phyloP scores from a whole-genome alignment of 352 stramenopile species.

The Pythium oligandrum region DNA sequence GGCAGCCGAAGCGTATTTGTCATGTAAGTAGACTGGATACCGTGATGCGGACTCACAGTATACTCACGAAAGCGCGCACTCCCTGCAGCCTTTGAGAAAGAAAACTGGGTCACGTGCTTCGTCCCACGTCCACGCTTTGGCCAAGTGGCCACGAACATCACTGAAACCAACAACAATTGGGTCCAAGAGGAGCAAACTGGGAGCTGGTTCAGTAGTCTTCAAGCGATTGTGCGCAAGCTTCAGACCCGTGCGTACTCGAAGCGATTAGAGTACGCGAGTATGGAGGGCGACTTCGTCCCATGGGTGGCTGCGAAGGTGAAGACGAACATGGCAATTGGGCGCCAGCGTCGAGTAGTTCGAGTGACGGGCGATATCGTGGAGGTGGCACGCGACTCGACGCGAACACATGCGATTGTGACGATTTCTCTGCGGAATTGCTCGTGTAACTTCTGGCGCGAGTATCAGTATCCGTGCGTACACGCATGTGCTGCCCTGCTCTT shows the following conservation, averaged over 20 bases:
- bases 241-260: slow-evolving; percentile 9
- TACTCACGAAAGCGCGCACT: too few species aligned
- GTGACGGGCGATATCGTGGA: slow-evolving; percentile 7
- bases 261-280: neutral
- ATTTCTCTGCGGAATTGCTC: neutral
- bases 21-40: slow-evolving; percentile 1
- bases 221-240: slow-evolving; percentile 8
- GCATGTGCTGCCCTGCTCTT: slow-evolving; percentile 11
- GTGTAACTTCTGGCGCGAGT: slow-evolving; percentile 12
- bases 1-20: neutral
- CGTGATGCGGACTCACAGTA: too few species aligned
- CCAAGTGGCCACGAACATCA: slow-evolving; percentile 11
- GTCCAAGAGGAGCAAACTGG: slow-evolving; percentile 4
- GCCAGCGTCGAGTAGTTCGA: neutral
- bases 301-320: slow-evolving; percentile 5
- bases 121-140: slow-evolving; percentile 10
- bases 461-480: slow-evolving; percentile 15
- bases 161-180: slow-evolving; percentile 14
- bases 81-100: too few species aligned
- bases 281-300: neutral
- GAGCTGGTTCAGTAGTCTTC: slow-evolving; percentile 12
- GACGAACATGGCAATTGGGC: too few species aligned
- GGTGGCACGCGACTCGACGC: neutral
- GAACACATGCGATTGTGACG: slow-evolving; percentile 2
- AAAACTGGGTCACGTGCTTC: slow-evolving; percentile 1